Evolutionary conservation across 2,329 filamentous ascomycete species (phyloP), one percentile per base, ranked within the genome.

Genomic region (Epichloe coenophiala): DNA sequence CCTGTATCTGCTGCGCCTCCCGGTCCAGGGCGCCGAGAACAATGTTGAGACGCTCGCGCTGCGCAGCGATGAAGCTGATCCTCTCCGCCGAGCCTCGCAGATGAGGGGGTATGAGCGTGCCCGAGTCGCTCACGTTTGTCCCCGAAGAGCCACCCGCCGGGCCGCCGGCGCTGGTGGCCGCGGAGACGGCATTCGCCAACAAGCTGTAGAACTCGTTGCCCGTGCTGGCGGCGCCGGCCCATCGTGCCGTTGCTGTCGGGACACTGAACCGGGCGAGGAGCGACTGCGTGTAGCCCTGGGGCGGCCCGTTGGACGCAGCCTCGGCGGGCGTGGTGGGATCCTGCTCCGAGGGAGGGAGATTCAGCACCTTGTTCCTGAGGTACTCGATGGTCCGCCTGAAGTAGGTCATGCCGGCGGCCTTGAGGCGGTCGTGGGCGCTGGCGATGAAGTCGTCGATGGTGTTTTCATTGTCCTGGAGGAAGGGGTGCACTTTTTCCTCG

Each of bases 381-480:
- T 81, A 67, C 57, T 88, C 84, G 59, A 90, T 79, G 47, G 77
- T 77, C 57, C 79, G 76, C 62, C 84, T 84, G 55, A 90, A 68
- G 65, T 89, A 90, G 58, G 81, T 74, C 53, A 95, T 73, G 40
- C 91, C 90, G 39, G 87, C 81, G 15, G 81, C 73, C 68, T 83
- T 86, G 54, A 88, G 80, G 51, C 83, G 81, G 57, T 88, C 86
- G 66, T 97, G 90, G 40, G 83, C 76, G 53, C 81, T 78, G 56
- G 83, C 83, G 65, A 97, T 96, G 63, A 95, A 84, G 54, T 88
- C 81, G 63, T 98, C 93, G 67, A 98, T 97, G 57, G 87, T 81
- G 42, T 75, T 68, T 68, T 97, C 93, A 67, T 98, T 91, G 54
- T 89, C 78, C 60, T 81, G 75, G 47, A 98, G 81, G 71, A 91